Percentiles rank a stretch among this genome's conserved stretches.
These are phyloP conservation scores for Glycine soja DNA, from an alignment of 306 rosid genomes.

Conservation along the genomic window DNA sequence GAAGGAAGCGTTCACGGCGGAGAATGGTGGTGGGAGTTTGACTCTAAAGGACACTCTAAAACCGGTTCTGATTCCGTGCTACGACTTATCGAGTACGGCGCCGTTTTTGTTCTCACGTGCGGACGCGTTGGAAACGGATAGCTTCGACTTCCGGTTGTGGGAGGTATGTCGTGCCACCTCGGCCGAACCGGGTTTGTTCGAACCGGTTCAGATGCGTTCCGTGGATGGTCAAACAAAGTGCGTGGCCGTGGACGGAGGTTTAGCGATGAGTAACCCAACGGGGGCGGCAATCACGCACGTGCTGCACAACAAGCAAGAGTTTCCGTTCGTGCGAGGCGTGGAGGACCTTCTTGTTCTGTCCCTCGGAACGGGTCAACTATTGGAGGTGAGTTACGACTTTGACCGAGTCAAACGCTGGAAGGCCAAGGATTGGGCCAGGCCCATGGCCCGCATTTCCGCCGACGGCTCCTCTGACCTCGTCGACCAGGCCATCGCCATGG, in stretches of 20 bases:
- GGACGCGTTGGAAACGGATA: conserved; percentile 92
- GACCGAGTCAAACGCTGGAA: conserved; percentile 80
- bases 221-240: conserved; percentile 72
- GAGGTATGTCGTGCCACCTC: conserved; percentile 96
- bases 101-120: conserved; percentile 97
- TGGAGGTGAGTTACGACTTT: conserved; percentile 69
- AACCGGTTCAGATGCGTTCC: conserved; percentile 83
- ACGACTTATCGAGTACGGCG: conserved; percentile 91
- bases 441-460: conserved; percentile 82
- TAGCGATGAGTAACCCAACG: conserved; percentile 92
- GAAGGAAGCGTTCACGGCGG: conserved; percentile 76
- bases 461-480: conserved; percentile 90
- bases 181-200: conserved; percentile 83
- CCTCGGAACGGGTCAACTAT: conserved; percentile 79
- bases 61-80: conserved; percentile 93
- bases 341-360: conserved; percentile 94
- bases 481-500: conserved; percentile 97
- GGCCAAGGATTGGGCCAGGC: conserved; percentile 94
- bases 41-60: conserved; percentile 90
- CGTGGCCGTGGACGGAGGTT: conserved; percentile 86
- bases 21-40: conserved; percentile 57
- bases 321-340: conserved; percentile 97
- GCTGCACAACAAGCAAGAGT: conserved; percentile 96
- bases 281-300: conserved; percentile 98
- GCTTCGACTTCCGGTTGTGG: conserved; percentile 93